A percentile compares a stretch with the other conserved stretches of the same genome.
phyloP scores from a whole-genome alignment of 2,329 filamentous ascomycete species.

The Venturia oleaginea region DNA sequence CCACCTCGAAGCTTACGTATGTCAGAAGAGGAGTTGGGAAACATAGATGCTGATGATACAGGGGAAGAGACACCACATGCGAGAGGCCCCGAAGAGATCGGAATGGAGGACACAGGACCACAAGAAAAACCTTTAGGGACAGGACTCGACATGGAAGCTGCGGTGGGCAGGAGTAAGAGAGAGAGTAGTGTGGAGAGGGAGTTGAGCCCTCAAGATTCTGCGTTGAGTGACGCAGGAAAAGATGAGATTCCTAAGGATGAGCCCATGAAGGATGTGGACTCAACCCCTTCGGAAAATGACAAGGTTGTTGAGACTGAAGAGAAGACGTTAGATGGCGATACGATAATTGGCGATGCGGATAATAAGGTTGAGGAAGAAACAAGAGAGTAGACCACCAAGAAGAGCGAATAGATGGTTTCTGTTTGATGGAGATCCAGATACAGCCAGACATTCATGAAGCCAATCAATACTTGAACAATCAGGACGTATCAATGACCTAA shows the following conservation, averaged over 20 bases:
- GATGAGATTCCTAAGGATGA: slow-evolving; percentile 7
- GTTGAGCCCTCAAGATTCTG: not conserved
- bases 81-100: slow-evolving; percentile 74
- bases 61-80: slow-evolving; percentile 58
- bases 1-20: slow-evolving; percentile 7
- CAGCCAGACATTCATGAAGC: too few species aligned
- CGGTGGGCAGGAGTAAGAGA: slow-evolving; percentile 25
- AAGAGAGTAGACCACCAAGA: not conserved
- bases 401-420: too few species aligned
- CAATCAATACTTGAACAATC: too few species aligned
- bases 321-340: not conserved
- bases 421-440: too few species aligned
- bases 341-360: not conserved
- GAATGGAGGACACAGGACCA: slow-evolving; percentile 76
- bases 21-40: slow-evolving; percentile 12
- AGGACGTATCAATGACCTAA: too few species aligned
- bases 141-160: slow-evolving; percentile 32
- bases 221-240: slow-evolving; percentile 6
- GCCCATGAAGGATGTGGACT: slow-evolving; percentile 13
- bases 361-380: not conserved
- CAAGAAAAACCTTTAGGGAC: slow-evolving; percentile 35
- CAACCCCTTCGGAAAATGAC: not conserved
- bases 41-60: slow-evolving; percentile 16
- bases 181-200: slow-evolving; percentile 11
- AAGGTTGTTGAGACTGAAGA: not conserved